Conservation (phyloP, 2,329 filamentous ascomycete genomes). For the Colletotrichum sp. region DNA sequence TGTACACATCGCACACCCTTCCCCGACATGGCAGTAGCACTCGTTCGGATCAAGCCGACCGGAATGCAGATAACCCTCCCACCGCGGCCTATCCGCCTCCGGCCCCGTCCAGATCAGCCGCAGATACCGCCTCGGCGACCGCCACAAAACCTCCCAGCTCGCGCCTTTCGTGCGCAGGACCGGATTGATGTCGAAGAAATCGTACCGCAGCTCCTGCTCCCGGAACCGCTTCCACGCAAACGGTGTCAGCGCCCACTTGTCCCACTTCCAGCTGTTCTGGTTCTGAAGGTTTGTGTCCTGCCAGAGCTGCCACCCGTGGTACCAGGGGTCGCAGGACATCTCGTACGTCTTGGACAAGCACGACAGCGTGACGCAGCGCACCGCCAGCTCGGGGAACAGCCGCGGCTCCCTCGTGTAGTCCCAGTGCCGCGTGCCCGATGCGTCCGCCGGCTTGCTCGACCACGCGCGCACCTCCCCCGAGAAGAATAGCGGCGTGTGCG, state of each 20-base stretch:
- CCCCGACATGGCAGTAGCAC: slow-evolving; percentile 3
- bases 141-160: background rate
- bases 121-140: background rate
- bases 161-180: background rate
- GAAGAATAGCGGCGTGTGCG: background rate
- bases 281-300: background rate
- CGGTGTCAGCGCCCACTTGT: background rate
- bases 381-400: slow-evolving; percentile 6
- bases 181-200: background rate
- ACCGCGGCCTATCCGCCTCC: background rate
- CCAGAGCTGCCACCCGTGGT: background rate
- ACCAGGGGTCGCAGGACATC: background rate
- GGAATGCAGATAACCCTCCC: background rate
- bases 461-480: slow-evolving; percentile 11
- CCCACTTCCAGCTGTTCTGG: background rate
- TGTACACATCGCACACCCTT: background rate
- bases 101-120: slow-evolving; percentile 1
- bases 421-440: background rate
- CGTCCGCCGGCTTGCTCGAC: slow-evolving; percentile 5
- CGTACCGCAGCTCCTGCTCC: background rate
- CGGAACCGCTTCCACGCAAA: background rate
- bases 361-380: background rate
- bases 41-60: background rate
- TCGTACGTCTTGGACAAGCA: background rate
- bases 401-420: background rate